Percentiles rank a stretch among this genome's conserved stretches.
phyloP scores from a whole-genome alignment of 2,329 filamentous ascomycete species.

The Cephalotrichum gorgonifer region DNA sequence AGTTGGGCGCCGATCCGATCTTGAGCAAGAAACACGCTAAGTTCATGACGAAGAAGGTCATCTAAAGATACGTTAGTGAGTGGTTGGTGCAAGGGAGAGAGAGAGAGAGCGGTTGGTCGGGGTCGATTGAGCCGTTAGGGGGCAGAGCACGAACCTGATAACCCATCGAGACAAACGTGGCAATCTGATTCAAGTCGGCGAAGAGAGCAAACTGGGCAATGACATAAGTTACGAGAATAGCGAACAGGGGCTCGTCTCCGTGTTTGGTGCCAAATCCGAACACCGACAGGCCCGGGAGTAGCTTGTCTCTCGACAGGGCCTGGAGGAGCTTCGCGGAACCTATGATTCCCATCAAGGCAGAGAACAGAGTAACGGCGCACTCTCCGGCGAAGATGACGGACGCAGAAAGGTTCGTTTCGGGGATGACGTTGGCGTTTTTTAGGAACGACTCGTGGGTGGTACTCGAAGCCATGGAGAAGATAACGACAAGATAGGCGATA shows the following conservation, averaged over 20 bases:
- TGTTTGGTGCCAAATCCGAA: slow-evolving; percentile 66
- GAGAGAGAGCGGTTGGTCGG: not conserved
- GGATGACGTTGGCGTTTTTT: slow-evolving; percentile 67
- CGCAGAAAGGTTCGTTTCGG: slow-evolving; percentile 68
- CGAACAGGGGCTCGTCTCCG: slow-evolving; percentile 64
- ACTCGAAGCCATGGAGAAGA: slow-evolving; percentile 67
- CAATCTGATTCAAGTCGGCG: slow-evolving; percentile 78
- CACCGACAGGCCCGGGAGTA: slow-evolving; percentile 64
- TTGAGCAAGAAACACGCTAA: slow-evolving; percentile 79
- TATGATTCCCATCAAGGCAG: slow-evolving; percentile 77
- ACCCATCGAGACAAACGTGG: slow-evolving; percentile 82
- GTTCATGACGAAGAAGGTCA: slow-evolving; percentile 87
- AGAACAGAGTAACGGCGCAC: slow-evolving; percentile 75
- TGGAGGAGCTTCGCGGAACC: slow-evolving; percentile 78
- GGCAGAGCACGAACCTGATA: slow-evolving; percentile 47
- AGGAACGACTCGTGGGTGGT: slow-evolving; percentile 67
- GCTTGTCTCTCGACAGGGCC: slow-evolving; percentile 67
- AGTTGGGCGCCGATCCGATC: slow-evolving; percentile 80
- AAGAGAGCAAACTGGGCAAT: slow-evolving; percentile 73
- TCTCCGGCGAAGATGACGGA: slow-evolving; percentile 69
- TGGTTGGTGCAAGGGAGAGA: not conserved
- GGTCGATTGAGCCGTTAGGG: no score
- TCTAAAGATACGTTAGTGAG: slow-evolving; percentile 29
- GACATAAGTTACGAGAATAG: slow-evolving; percentile 64
- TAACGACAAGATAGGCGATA: slow-evolving; percentile 63